Percentiles rank a stretch among this genome's conserved stretches.
Evolutionary conservation across 2,329 filamentous ascomycete species (phyloP).

Genomic region (Aspergillus terreus): DNA sequence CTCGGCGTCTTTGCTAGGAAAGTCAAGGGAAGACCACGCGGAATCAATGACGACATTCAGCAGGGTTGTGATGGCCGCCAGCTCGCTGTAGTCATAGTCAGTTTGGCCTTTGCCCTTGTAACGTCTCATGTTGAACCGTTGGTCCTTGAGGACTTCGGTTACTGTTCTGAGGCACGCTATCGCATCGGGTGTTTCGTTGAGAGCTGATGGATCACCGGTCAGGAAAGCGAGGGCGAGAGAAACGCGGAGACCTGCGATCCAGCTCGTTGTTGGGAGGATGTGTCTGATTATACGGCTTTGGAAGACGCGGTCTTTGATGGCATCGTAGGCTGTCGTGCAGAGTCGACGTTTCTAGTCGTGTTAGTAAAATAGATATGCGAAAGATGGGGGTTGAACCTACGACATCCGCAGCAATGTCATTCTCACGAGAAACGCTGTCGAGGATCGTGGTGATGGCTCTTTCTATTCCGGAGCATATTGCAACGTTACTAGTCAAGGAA

Average conservation of each 20-base stretch:
- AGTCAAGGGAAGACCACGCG: constrained; percentile 41
- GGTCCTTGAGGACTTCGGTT: constrained; percentile 23
- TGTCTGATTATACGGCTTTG: constrained; percentile 40
- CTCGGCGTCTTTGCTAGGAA: constrained; percentile 34
- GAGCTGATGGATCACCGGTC: constrained; percentile 21
- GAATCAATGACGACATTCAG: constrained; percentile 74
- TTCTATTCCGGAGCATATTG: constrained; percentile 31
- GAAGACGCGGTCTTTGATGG: constrained; percentile 35
- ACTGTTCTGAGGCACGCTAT: constrained; percentile 31
- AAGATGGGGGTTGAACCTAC: constrained; percentile 12
- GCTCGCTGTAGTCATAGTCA: constrained; percentile 59
- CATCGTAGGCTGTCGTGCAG: constrained; percentile 24
- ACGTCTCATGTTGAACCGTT: constrained; percentile 30
- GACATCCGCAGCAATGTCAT: constrained; percentile 16
- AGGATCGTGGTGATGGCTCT: constrained; percentile 30
- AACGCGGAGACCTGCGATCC: constrained; percentile 38
- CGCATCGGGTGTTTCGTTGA: constrained; percentile 22
- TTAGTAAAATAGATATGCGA: neutral
- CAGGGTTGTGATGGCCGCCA: constrained; percentile 63
- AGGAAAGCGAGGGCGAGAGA: constrained; percentile 38
- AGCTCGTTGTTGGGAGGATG: constrained; percentile 34
- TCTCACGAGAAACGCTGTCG: constrained; percentile 17
- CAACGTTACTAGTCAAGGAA: constrained; percentile 25
- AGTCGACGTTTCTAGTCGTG: constrained; percentile 26
- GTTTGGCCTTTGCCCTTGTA: constrained; percentile 18